These are phyloP conservation scores for Ramularia collo-cygni DNA, from an alignment of 2,329 filamentous ascomycete species.

Conservation along the genomic window DNA sequence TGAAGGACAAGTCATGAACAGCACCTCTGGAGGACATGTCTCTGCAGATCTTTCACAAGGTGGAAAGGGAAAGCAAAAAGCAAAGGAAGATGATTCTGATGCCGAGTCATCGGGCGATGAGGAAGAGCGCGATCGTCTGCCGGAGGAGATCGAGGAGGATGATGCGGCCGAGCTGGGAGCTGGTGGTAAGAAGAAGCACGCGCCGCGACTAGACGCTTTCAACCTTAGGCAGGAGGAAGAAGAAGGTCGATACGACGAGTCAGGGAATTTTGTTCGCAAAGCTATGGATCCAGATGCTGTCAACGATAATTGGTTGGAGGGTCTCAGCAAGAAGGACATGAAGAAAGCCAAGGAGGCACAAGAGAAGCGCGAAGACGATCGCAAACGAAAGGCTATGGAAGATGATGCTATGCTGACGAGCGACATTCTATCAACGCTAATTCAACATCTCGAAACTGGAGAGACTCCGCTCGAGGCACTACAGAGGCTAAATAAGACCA, in stretches of 20 bases:
- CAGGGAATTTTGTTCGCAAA: conserved; percentile 86
- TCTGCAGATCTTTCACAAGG: conserved; percentile 55
- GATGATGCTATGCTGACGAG: conserved; percentile 69
- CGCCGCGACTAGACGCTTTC: conserved; percentile 91
- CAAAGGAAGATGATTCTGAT: conserved; percentile 28
- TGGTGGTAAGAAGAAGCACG: conserved; percentile 85
- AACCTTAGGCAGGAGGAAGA: conserved; percentile 88
- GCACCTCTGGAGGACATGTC: conserved; percentile 65
- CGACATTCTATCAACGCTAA: conserved; percentile 67
- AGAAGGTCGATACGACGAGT: conserved; percentile 84
- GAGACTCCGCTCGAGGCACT: conserved; percentile 88
- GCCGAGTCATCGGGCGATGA: conserved; percentile 46
- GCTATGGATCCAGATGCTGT: conserved; percentile 81
- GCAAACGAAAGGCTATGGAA: conserved; percentile 60
- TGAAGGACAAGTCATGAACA: conserved; percentile 68
- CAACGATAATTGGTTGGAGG: conserved; percentile 89
- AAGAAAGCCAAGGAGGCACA: conserved; percentile 79
- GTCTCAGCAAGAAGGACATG: conserved; percentile 90
- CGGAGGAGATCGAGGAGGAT: conserved; percentile 53
- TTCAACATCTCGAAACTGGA: conserved; percentile 64
- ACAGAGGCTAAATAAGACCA: conserved; percentile 55
- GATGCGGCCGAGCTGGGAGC: conserved; percentile 85
- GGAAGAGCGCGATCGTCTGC: conserved; percentile 58
- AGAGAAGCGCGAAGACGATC: conserved; percentile 73
- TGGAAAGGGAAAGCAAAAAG: conserved; percentile 41